A percentile compares a stretch with the other conserved stretches of the same genome.
Evolutionary conservation across 495 filamentous ascomycete genomes (phyloP).

Genomic region (Endocarpon pusillum): DNA sequence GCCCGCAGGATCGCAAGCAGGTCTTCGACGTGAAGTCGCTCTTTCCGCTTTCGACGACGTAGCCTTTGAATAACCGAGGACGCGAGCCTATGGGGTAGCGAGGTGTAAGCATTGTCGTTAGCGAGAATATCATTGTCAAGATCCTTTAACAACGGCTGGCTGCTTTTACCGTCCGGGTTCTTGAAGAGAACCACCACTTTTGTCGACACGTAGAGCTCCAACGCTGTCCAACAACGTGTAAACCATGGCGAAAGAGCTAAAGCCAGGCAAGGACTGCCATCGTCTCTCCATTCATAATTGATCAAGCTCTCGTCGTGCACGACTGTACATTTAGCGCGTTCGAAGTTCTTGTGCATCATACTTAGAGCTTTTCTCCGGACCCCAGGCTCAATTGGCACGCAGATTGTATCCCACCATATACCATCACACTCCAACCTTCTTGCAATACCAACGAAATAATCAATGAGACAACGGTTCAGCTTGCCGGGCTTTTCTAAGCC

Average conservation of each 20-base stretch:
- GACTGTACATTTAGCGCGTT: constrained; percentile 13
- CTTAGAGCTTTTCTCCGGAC: constrained; percentile 8
- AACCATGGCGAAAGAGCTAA: constrained; percentile 16
- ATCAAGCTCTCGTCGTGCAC: constrained; percentile 18
- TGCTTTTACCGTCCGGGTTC: constrained; percentile 1
- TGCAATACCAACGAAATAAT: constrained; percentile 10
- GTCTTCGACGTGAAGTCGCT: constrained; percentile 7
- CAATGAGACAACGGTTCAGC: constrained; percentile 14
- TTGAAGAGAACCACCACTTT: constrained; percentile 18
- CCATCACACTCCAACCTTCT: constrained; percentile 10
- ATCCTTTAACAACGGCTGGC: constrained; percentile 13
- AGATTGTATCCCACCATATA: constrained; percentile 18
- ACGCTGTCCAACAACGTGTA: constrained; percentile 13
- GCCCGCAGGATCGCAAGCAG: constrained; percentile 9
- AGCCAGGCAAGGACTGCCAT: constrained; percentile 9
- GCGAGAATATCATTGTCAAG: constrained; percentile 14
- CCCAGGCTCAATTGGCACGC: constrained; percentile 8
- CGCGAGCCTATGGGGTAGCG: constrained; percentile 2
- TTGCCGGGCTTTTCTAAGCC: constrained; percentile 6
- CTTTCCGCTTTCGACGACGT: constrained; percentile 1
- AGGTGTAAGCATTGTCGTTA: constrained; percentile 1
- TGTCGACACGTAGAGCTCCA: constrained; percentile 14
- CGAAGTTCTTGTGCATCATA: constrained; percentile 10
- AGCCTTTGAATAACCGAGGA: constrained; percentile 8
- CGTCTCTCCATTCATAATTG: constrained; percentile 14